Percentiles rank a stretch among this genome's conserved stretches.
Conservation (phyloP, 768 basidiomycete genomes). For the Galerina marginata region DNA sequence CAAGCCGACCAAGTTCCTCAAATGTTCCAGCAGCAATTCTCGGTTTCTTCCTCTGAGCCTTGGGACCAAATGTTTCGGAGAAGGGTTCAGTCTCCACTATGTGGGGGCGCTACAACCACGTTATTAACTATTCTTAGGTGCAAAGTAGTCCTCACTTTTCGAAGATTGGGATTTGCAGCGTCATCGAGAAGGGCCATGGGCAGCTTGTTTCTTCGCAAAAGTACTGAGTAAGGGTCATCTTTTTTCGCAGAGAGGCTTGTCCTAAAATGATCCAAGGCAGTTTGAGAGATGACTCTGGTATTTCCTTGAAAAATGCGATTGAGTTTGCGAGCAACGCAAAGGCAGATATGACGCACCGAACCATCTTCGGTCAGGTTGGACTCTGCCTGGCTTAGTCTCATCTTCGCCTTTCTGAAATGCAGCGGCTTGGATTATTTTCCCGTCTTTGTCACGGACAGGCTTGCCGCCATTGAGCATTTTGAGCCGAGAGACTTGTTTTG, state of each 20-base stretch:
- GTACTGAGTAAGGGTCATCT: conserved; percentile 94
- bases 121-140: not conserved
- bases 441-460: conserved; percentile 87
- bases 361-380: conserved; percentile 96
- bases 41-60: conserved; percentile 91
- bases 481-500: conserved; percentile 80
- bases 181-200: conserved; percentile 97
- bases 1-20: conserved; percentile 81
- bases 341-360: conserved; percentile 72
- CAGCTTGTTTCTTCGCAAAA: conserved; percentile 92
- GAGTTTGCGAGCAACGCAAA: conserved; percentile 11
- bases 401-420: conserved; percentile 96
- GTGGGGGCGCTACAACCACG: conserved; percentile 70
- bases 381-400: conserved; percentile 87
- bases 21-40: conserved; percentile 88
- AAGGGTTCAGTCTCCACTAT: conserved; percentile 98
- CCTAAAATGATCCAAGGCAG: conserved; percentile 94
- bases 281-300: conserved; percentile 97
- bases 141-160: conserved; percentile 59
- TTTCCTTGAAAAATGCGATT: conserved; percentile 64
- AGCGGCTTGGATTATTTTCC: conserved; percentile 92
- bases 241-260: conserved; percentile 85
- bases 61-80: conserved; percentile 92
- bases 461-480: conserved; percentile 96
- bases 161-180: conserved; percentile 76